phyloP scores from a whole-genome alignment of 345 rosid genomes.

The Bruguiera gymnorhiza region DNA sequence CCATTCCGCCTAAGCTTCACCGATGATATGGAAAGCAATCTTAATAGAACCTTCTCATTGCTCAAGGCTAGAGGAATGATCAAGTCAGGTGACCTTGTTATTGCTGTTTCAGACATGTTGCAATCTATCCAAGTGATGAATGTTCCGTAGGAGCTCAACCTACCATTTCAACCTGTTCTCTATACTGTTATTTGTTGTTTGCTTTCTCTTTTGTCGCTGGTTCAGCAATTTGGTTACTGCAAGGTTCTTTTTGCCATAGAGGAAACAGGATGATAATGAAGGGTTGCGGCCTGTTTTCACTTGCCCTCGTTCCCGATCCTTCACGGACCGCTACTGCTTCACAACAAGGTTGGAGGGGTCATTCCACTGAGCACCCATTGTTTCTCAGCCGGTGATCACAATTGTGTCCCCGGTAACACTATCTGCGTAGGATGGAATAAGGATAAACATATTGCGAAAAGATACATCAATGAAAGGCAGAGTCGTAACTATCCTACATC shows the following conservation, averaged over 20 bases:
- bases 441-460: background rate
- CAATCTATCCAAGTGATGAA: conserved; percentile 96
- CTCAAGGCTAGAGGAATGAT: conserved; percentile 98
- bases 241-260: conserved; percentile 14
- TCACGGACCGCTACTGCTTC: background rate
- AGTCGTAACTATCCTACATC: background rate
- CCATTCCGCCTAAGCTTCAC: conserved; percentile 94
- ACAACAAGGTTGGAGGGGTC: background rate
- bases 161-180: conserved; percentile 5
- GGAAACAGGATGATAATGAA: background rate
- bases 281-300: background rate
- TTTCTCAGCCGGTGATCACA: background rate
- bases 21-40: conserved; percentile 92
- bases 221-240: conserved; percentile 18
- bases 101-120: conserved; percentile 93
- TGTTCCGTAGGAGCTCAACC: conserved; percentile 39
- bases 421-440: background rate
- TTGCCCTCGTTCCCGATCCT: background rate
- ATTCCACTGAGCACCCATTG: background rate
- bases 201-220: background rate
- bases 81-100: conserved; percentile 91
- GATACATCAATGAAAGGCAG: background rate
- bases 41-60: conserved; percentile 83
- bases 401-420: background rate
- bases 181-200: conserved; percentile 12